Conservation (phyloP, 768 basidiomycete genomes). For the Scleroderma bovista region DNA sequence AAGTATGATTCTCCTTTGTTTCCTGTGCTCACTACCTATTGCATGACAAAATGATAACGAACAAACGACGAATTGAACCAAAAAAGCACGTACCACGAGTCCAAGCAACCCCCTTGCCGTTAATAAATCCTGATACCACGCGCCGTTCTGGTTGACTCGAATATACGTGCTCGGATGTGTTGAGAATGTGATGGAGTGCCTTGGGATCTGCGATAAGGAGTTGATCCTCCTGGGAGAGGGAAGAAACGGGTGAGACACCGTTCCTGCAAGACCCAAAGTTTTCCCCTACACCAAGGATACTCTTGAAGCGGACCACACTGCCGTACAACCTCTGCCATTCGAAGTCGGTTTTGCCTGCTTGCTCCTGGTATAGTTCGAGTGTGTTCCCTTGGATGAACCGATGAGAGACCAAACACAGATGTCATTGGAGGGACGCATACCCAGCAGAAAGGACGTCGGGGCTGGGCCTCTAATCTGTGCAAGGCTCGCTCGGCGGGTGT, state of each 20-base stretch:
- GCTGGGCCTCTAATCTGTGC: neutral
- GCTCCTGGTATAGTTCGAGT: conserved; percentile 9
- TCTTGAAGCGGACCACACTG: conserved; percentile 9
- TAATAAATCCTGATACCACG: neutral
- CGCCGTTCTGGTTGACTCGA: conserved; percentile 4
- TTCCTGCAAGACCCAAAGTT: neutral
- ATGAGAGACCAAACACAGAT: neutral
- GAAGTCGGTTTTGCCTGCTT: conserved; percentile 14
- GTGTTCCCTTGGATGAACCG: neutral
- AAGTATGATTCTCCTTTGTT: no score
- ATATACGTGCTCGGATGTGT: neutral
- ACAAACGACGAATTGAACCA: neutral
- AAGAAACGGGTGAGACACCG: neutral
- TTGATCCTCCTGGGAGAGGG: conserved; percentile 1
- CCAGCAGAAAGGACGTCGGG: neutral
- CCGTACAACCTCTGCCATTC: conserved; percentile 14
- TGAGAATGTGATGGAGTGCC: conserved; percentile 3
- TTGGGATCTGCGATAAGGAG: conserved; percentile 1
- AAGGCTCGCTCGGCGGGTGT: neutral
- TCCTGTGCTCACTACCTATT: conserved; percentile 33
- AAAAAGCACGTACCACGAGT: conserved; percentile 27
- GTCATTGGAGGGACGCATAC: neutral
- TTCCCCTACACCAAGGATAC: conserved; percentile 7
- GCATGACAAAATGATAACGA: neutral
- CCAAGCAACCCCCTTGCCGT: conserved; percentile 31